Evolutionary conservation across 1,284 basidiomycete genomes (phyloP).

Genomic region (Rhodofomes roseus): DNA sequence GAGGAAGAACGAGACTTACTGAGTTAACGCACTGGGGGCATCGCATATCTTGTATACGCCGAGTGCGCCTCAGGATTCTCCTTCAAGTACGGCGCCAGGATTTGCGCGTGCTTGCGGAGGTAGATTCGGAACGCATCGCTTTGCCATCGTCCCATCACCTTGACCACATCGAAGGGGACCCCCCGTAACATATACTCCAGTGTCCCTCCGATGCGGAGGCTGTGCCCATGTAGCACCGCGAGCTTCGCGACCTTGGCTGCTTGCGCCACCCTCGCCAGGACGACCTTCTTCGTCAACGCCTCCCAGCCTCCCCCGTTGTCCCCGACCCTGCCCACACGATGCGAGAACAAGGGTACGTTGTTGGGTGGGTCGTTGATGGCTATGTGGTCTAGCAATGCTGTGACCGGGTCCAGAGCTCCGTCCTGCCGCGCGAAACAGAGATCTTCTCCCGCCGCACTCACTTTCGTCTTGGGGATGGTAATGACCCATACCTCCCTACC

Average conservation of each 20-base stretch:
- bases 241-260: neutral
- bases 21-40: neutral
- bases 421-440: too few species aligned
- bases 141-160: conserved; percentile 29
- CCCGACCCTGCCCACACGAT: too few species aligned
- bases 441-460: too few species aligned
- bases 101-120: conserved; percentile 9
- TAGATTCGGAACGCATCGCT: conserved; percentile 28
- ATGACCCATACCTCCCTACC: too few species aligned
- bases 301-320: too few species aligned
- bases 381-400: too few species aligned
- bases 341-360: too few species aligned
- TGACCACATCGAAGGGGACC: conserved; percentile 24
- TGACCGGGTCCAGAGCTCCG: too few species aligned
- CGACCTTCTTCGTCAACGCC: too few species aligned
- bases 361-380: too few species aligned
- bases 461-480: too few species aligned
- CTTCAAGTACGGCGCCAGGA: neutral
- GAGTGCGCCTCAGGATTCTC: neutral
- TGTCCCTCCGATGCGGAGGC: conserved; percentile 10
- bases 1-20: neutral
- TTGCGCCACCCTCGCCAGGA: too few species aligned
- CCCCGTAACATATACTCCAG: conserved; percentile 12
- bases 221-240: conserved; percentile 6
- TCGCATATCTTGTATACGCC: neutral